Conservation (phyloP, 2,329 filamentous ascomycete species). For the Ophiosphaerella korrae region DNA sequence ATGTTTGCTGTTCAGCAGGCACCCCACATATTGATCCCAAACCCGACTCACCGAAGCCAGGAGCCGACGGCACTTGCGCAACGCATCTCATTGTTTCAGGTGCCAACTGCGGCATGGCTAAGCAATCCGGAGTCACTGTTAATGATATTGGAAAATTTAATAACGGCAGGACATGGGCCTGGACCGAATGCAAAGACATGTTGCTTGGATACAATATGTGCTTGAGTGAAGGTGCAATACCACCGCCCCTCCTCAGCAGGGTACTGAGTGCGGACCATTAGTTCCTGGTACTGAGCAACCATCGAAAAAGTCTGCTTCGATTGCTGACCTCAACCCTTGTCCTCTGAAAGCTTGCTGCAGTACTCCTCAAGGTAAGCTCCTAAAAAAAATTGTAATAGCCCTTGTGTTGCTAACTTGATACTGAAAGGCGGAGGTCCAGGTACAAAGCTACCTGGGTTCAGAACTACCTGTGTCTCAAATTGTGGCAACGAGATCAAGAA, state of each 20-base stretch:
- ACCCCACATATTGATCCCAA: background rate
- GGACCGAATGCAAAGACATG: conserved; percentile 47
- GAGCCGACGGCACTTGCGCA: conserved; percentile 45
- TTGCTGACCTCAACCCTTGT: conserved; percentile 12
- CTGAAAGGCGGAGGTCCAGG: no score
- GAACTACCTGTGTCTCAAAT: conserved; percentile 3
- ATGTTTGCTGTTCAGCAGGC: conserved; percentile 10
- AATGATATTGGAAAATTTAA: conserved; percentile 50
- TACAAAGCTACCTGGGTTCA: no score
- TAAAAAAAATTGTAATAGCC: conserved; percentile 3
- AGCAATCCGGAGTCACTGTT: conserved; percentile 41
- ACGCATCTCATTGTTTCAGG: conserved; percentile 39
- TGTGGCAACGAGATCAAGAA: conserved; percentile 11
- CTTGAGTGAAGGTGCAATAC: conserved; percentile 44
- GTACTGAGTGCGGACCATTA: conserved; percentile 55
- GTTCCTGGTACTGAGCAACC: conserved; percentile 43
- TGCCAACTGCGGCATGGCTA: conserved; percentile 48
- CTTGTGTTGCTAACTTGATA: background rate
- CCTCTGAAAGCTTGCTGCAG: conserved; percentile 17
- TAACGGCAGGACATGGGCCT: conserved; percentile 51
- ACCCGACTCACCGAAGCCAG: background rate
- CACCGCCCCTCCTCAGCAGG: conserved; percentile 47
- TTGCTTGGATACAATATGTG: conserved; percentile 44
- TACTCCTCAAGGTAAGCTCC: conserved; percentile 2
- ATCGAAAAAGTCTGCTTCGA: conserved; percentile 11